phyloP scores from a whole-genome alignment of 148 eudicot genomes.

The Pouteria glomerata region DNA sequence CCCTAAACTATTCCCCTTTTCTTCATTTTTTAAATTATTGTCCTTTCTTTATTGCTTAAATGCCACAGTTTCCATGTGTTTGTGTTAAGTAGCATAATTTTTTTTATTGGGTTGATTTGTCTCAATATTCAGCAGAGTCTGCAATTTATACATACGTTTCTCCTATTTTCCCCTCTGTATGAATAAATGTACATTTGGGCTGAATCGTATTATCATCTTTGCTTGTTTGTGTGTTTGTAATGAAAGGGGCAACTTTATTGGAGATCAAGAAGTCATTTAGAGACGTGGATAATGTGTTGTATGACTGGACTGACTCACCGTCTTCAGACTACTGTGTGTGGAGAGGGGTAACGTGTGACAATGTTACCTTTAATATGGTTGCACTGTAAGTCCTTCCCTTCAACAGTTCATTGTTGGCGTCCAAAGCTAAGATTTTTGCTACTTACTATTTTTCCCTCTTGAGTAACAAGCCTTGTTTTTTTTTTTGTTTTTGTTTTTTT shows the following conservation, averaged over 20 bases:
- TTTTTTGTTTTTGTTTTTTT: neutral
- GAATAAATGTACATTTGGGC: neutral
- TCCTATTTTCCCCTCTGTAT: no score
- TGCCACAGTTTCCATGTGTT: neutral
- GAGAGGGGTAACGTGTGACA: slow-evolving; percentile 93
- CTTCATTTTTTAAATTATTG: neutral
- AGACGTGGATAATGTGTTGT: slow-evolving; percentile 87
- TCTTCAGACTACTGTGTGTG: slow-evolving; percentile 85
- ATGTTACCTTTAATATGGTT: slow-evolving; percentile 70
- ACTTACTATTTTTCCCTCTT: no score
- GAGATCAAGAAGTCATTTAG: slow-evolving; percentile 95
- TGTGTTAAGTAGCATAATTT: no score
- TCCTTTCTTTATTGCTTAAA: neutral
- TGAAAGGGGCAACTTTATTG: slow-evolving; percentile 65
- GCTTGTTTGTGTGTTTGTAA: neutral
- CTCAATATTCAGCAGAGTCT: no score
- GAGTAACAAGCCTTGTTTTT: no score
- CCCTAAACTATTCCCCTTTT: neutral
- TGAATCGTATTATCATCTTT: neutral
- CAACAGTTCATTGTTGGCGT: neutral
- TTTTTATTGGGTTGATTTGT: neutral
- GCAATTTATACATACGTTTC: no score
- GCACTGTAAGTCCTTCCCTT: slow-evolving; percentile 53
- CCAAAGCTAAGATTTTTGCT: no score
- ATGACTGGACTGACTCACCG: slow-evolving; percentile 94